Evolutionary conservation across 345 rosid genomes (phyloP).

Genomic region (Aethionema arabicum): DNA sequence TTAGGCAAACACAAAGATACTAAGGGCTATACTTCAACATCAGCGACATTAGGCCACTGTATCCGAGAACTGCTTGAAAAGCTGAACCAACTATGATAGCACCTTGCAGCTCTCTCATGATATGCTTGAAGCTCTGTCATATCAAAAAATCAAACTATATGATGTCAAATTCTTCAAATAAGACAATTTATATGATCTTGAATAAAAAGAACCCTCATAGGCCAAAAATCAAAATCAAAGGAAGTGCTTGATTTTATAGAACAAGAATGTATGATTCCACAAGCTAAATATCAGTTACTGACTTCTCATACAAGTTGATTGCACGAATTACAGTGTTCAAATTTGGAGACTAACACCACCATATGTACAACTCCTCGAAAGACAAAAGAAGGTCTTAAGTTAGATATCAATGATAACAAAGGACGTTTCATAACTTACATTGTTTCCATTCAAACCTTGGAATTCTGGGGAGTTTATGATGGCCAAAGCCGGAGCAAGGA

Average conservation of each 20-base stretch:
- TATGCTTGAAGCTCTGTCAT: constrained; percentile 87
- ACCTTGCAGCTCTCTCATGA: constrained; percentile 94
- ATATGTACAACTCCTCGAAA: too few species aligned
- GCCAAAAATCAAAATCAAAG: neutral
- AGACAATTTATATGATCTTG: neutral
- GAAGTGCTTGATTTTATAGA: neutral
- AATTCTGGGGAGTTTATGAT: constrained; percentile 88
- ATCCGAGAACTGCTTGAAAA: constrained; percentile 84
- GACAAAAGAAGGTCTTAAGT: neutral
- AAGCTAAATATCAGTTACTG: constrained; percentile 2
- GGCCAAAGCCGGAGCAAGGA: constrained; percentile 85
- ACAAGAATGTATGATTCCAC: neutral
- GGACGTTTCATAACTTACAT: constrained; percentile 46
- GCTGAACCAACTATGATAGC: constrained; percentile 85
- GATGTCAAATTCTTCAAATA: neutral
- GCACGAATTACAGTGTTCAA: too few species aligned
- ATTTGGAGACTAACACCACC: too few species aligned
- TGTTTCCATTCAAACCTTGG: constrained; percentile 79
- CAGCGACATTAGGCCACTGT: constrained; percentile 81
- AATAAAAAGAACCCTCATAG: neutral
- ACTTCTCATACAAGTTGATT: too few species aligned
- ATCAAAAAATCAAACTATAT: constrained; percentile 9
- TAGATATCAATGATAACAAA: neutral
- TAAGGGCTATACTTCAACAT: constrained; percentile 49
- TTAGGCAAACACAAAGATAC: constrained; percentile 2